These are phyloP conservation scores for Phytophthora meadii DNA, from an alignment of 352 stramenopile species.

Conservation along the genomic window DNA sequence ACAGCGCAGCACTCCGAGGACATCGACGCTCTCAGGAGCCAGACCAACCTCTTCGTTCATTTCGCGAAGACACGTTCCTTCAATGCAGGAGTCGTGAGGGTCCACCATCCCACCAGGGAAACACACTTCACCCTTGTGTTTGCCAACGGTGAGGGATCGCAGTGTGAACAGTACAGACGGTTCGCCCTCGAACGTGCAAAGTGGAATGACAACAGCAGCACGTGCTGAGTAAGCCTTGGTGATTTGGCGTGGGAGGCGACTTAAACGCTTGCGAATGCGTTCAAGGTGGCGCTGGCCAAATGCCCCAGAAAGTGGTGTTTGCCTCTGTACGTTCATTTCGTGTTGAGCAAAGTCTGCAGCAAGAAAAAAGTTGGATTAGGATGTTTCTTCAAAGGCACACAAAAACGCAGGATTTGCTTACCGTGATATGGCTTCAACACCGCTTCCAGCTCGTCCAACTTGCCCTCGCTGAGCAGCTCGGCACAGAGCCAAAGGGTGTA, in stretches of 20 bases:
- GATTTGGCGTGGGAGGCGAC: conserved; percentile 94
- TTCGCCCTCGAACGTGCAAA: conserved; percentile 96
- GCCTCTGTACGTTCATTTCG: conserved; percentile 41
- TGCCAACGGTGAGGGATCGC: conserved; percentile 89
- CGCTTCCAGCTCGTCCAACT: conserved; percentile 72
- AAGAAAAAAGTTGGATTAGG: conserved; percentile 6
- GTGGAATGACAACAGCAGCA: conserved; percentile 94
- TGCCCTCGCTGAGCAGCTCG: conserved; percentile 74
- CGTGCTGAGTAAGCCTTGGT: conserved; percentile 92
- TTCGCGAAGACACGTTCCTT: conserved; percentile 96
- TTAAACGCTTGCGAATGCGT: conserved; percentile 94
- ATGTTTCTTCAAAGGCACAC: conserved; percentile 2
- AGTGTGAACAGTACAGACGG: conserved; percentile 97
- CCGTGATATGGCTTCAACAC: conserved; percentile 83
- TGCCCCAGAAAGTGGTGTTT: conserved; percentile 65
- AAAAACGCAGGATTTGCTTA: conserved; percentile 18
- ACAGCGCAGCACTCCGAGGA: conserved; percentile 95
- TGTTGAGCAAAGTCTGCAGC: conserved; percentile 56
- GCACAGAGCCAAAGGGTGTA: conserved; percentile 83
- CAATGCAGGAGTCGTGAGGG: conserved; percentile 92
- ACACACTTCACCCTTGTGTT: conserved; percentile 97
- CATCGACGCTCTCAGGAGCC: conserved; percentile 75
- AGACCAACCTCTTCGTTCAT: conserved; percentile 98
- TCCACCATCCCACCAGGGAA: conserved; percentile 97
- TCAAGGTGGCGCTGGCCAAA: conserved; percentile 92